Evolutionary conservation across 2,329 filamentous ascomycete genomes (phyloP).

Genomic region (Fonsecaea nubica): DNA sequence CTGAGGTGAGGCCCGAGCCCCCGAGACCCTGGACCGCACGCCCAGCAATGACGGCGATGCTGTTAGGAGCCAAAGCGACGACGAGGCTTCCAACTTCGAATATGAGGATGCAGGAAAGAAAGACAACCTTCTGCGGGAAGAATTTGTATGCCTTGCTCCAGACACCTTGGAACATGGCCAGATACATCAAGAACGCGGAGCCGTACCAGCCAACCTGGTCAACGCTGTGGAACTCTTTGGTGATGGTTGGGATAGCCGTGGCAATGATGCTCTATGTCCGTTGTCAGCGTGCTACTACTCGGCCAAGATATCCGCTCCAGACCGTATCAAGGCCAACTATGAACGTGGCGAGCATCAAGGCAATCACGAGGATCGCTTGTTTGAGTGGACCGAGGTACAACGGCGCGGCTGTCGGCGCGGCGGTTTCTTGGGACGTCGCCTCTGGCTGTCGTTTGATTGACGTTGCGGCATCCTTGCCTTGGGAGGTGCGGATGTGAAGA

Average conservation of each 20-base stretch:
- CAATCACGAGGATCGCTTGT: conserved; percentile 28
- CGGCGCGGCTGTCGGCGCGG: background rate
- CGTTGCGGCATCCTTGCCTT: background rate
- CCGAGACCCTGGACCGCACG: conserved; percentile 62
- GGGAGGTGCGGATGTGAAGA: background rate
- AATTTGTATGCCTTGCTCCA: conserved; percentile 44
- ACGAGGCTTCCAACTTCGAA: conserved; percentile 52
- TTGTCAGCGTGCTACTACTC: background rate
- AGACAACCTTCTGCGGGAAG: conserved; percentile 43
- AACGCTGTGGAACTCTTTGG: conserved; percentile 43
- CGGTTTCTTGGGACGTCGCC: background rate
- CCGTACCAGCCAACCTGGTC: conserved; percentile 47
- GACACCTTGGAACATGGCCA: conserved; percentile 41
- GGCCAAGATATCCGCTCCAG: background rate
- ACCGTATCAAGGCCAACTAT: conserved; percentile 31
- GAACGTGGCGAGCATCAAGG: conserved; percentile 31
- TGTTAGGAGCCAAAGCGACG: conserved; percentile 46
- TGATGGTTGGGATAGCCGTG: conserved; percentile 46
- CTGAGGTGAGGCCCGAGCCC: conserved; percentile 45
- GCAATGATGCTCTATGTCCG: conserved; percentile 41
- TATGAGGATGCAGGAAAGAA: conserved; percentile 46
- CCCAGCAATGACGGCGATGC: conserved; percentile 52
- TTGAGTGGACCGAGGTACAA: conserved; percentile 18
- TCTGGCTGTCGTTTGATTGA: background rate
- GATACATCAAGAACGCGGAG: conserved; percentile 45